Base-by-base conservation (phyloP, 345 rosid species). In the Turnera subulata region DNA sequence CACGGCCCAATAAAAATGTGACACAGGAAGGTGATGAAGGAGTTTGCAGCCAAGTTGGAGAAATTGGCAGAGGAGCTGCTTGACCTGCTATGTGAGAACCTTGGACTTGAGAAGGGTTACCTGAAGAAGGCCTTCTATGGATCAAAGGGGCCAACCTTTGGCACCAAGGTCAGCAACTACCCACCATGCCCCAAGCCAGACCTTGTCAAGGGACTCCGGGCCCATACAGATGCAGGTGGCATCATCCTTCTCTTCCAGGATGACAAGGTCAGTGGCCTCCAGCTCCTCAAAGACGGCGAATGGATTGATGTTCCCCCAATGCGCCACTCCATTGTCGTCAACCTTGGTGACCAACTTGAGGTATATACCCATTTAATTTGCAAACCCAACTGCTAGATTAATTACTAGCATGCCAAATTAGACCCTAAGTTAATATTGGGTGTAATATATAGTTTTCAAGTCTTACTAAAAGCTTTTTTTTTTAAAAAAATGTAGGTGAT, bases 141-240 rank as follows among this genome's bases (percentile, higher is more conserved):
- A 44, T 70, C 89, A 25, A 78, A 78, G 17, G 84, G 94, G 16
- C 94, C 97, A 53, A 82, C 69, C 40, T 85, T 93, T 55, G 97
- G 82, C 10, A 89, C 97, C 26, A 93, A 93, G 63, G 85, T 89
- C 33, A 87, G 96, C 75, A 86, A 83, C 77, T 93, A 93, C 65
- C 99, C 97, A 4, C 83, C 96, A 17, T 93, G 99, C 67, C 97
- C 94, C 14, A 86, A 85, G 62, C 99, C 99, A 5, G 86, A 93
- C 56, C 75, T 84, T 29, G 78, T 93, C 69, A 86, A 82, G 61
- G 99, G 99, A 1, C 91, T 93, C 13, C 69, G 99, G 66, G 96
- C 95, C 54, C 99, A 93, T 78, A 92, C 99, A 0, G 99, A 93
- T 55, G 96, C 97, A 0, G 99, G 99, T 32, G 99, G 99, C 38